Percentiles rank a stretch among this genome's conserved stretches.
phyloP scores from a whole-genome alignment of 31 red algal species.

The Porphyra umbilicalis region DNA sequence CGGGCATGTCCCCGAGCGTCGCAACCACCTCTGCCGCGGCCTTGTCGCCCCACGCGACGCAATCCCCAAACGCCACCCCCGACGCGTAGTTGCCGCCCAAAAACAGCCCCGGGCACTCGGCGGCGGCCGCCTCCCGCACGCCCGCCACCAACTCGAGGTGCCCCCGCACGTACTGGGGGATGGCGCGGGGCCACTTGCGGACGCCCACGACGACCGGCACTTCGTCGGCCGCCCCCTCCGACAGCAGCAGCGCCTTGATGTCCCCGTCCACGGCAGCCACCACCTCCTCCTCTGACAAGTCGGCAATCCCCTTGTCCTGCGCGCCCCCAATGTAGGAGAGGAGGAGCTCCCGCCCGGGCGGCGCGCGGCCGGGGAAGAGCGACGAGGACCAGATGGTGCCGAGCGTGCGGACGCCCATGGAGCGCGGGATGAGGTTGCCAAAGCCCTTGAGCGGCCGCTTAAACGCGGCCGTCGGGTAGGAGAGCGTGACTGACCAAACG shows the following conservation, averaged over 20 bases:
- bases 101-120: constrained; percentile 58
- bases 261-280: constrained; percentile 59
- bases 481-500: constrained; percentile 85
- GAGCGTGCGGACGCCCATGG: constrained; percentile 82
- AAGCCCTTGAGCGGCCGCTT: constrained; percentile 69
- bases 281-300: constrained; percentile 64
- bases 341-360: constrained; percentile 74
- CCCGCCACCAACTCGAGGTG: constrained; percentile 40
- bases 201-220: constrained; percentile 71
- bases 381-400: constrained; percentile 93
- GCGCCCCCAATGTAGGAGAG: constrained; percentile 95
- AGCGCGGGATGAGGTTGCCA: constrained; percentile 94
- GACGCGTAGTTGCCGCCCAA: constrained; percentile 87
- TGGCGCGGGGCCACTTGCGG: constrained; percentile 79
- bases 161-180: constrained; percentile 87
- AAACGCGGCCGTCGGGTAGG: constrained; percentile 70
- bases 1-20: background rate
- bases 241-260: constrained; percentile 76
- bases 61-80: constrained; percentile 97
- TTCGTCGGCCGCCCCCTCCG: constrained; percentile 27
- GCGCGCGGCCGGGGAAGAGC: constrained; percentile 89
- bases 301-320: constrained; percentile 60
- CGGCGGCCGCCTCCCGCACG: constrained; percentile 14
- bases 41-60: constrained; percentile 75
- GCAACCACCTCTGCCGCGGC: constrained; percentile 33